Conservation (phyloP, 2,329 filamentous ascomycete species). For the Alternaria rosae region DNA sequence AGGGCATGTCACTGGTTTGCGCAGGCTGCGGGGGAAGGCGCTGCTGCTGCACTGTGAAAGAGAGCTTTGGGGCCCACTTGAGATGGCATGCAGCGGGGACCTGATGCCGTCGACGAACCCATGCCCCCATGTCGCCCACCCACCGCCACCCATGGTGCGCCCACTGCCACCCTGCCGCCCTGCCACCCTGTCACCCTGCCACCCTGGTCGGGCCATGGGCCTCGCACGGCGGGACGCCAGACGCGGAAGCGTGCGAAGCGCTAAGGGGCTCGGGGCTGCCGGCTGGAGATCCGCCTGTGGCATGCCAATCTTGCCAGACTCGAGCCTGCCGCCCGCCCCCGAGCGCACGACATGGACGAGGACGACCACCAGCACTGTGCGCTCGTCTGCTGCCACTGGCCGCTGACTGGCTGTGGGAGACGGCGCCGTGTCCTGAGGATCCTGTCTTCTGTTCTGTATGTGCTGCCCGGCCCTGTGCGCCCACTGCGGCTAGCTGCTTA, state of each 20-base stretch:
- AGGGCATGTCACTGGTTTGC: conserved; percentile 19
- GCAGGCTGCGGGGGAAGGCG: conserved; percentile 15
- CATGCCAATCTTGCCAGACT: conserved; percentile 8
- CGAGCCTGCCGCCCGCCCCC: background rate
- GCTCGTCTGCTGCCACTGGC: background rate
- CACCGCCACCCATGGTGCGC: background rate
- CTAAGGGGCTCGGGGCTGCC: conserved; percentile 13
- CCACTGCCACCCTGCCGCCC: background rate
- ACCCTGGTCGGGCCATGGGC: background rate
- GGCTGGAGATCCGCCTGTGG: conserved; percentile 13
- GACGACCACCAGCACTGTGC: background rate
- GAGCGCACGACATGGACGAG: background rate
- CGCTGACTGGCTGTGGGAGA: background rate
- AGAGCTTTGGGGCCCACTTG: conserved; percentile 5
- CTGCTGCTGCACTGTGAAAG: conserved; percentile 20
- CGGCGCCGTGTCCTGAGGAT: background rate
- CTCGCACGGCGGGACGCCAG: conserved; percentile 13
- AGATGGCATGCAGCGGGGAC: conserved; percentile 20
- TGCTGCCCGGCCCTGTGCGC: conserved; percentile 3
- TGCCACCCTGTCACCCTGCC: background rate
- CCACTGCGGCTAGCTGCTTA: conserved; percentile 11
- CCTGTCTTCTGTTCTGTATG: background rate
- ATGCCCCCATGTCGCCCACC: conserved; percentile 6
- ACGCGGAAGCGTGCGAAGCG: conserved; percentile 13
- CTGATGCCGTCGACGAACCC: conserved; percentile 12